A percentile compares a stretch with the other conserved stretches of the same genome.
Conservation (phyloP, 2,329 filamentous ascomycete genomes). For the Epichloe scottii region DNA sequence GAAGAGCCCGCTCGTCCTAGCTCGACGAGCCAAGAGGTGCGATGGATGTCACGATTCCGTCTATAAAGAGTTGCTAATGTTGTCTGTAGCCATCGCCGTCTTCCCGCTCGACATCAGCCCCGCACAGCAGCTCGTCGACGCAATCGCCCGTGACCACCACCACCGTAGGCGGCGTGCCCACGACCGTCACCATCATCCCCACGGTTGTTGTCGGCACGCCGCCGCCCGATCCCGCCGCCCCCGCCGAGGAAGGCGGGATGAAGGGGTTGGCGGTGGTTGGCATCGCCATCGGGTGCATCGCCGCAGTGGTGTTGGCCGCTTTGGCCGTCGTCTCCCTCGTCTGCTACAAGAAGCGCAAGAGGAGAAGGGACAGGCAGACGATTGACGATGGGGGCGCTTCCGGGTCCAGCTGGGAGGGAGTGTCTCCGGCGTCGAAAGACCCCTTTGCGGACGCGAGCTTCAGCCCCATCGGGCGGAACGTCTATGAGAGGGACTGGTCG, state of each 20-base stretch:
- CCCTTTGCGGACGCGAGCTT: constrained; percentile 1
- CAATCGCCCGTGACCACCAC: background rate
- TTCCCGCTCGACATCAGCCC: too few relatives aligned
- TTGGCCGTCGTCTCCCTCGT: background rate
- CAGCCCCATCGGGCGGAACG: background rate
- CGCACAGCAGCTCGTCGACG: too few relatives aligned
- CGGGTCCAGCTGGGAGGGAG: background rate
- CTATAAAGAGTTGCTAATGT: too few relatives aligned
- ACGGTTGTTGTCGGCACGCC: background rate
- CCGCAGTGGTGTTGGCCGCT: background rate
- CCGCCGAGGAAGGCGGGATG: background rate
- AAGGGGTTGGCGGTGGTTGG: background rate
- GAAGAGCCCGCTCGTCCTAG: background rate
- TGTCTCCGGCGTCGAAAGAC: background rate
- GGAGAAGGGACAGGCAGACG: background rate
- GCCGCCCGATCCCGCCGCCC: background rate
- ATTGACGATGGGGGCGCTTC: background rate
- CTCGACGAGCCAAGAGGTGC: background rate
- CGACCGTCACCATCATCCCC: background rate
- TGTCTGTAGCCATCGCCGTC: too few relatives aligned
- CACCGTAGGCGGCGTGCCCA: background rate
- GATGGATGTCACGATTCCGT: too few relatives aligned
- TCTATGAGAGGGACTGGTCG: constrained; percentile 3
- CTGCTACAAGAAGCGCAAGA: background rate
- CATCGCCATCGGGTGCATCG: constrained; percentile 1